A percentile compares a stretch with the other conserved stretches of the same genome.
These are phyloP conservation scores for Blastocystis sp. DNA, from an alignment of 352 stramenopile genomes.

Conservation along the genomic window DNA sequence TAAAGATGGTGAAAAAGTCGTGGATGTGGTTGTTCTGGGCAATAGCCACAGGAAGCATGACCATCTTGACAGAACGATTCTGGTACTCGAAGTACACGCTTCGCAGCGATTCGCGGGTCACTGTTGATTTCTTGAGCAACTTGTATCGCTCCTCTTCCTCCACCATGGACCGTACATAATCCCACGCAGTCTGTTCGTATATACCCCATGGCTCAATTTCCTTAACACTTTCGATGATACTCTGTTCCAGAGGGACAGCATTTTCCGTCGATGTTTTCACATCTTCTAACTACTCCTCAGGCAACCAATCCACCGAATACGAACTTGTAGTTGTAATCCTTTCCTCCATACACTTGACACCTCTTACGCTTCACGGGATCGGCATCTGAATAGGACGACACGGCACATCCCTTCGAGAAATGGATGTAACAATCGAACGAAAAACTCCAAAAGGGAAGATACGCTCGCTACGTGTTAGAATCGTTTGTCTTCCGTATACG, in stretches of 20 bases:
- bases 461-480: neutral
- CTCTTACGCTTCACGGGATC: conserved; percentile 17
- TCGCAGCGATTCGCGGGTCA: neutral
- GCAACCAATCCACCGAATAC: neutral
- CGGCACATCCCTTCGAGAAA: conserved; percentile 1
- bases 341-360: conserved; percentile 49
- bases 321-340: conserved; percentile 54
- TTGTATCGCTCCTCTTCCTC: conserved; percentile 49
- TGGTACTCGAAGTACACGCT: conserved; percentile 50
- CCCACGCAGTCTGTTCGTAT: conserved; percentile 44
- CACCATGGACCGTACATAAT: conserved; percentile 27
- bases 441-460: conserved; percentile 56
- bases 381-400: conserved; percentile 27
- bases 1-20: conserved; percentile 55
- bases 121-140: neutral
- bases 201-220: conserved; percentile 53
- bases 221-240: conserved; percentile 1
- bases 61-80: conserved; percentile 51
- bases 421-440: conserved; percentile 47
- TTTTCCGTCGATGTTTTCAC: neutral
- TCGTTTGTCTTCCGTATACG: neutral
- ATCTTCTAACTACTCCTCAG: conserved; percentile 40
- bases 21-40: conserved; percentile 53
- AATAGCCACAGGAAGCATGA: conserved; percentile 42
- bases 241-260: neutral